These are phyloP conservation scores for Eremochloa ophiuroides DNA, from an alignment of 176 grass and related monocot species.

Conservation along the genomic window DNA sequence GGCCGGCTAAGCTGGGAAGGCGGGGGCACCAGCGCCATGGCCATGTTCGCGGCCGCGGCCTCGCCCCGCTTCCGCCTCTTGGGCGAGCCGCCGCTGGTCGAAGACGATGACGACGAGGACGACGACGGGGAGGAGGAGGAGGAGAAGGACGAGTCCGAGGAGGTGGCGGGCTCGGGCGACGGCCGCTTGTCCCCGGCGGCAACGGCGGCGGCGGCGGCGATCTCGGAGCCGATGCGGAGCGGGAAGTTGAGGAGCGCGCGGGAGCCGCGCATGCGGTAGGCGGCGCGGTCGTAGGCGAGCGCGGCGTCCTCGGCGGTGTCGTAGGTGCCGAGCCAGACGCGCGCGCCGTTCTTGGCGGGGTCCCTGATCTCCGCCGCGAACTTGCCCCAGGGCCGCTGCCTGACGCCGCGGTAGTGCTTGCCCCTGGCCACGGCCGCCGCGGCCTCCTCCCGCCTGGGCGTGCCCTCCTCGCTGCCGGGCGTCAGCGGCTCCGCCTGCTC, in stretches of 20 bases:
- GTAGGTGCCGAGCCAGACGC: conserved; percentile 94
- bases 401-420: conserved; percentile 77
- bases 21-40: conserved; percentile 29
- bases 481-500: not conserved
- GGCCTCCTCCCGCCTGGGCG: not conserved
- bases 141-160: conserved; percentile 23
- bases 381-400: conserved; percentile 97
- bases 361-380: conserved; percentile 98
- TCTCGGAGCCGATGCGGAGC: conserved; percentile 65
- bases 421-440: conserved; percentile 28
- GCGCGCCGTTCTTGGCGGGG: conserved; percentile 88
- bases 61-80: conserved; percentile 70
- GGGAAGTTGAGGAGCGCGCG: conserved; percentile 99
- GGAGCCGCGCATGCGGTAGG: conserved; percentile 95
- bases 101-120: conserved; percentile 13
- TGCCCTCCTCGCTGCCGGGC: too few species aligned
- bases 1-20: conserved; percentile 33
- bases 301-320: conserved; percentile 90
- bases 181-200: conserved; percentile 41
- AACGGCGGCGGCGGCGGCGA: conserved; percentile 3
- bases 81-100: conserved; percentile 19
- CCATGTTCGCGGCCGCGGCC: conserved; percentile 52
- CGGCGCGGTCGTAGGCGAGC: conserved; percentile 82
- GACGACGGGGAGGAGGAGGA: not conserved
- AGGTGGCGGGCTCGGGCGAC: conserved; percentile 37